A percentile compares a stretch with the other conserved stretches of the same genome.
Conservation (phyloP, 108 stramenopile genomes). For the Skeletonema marinoi region DNA sequence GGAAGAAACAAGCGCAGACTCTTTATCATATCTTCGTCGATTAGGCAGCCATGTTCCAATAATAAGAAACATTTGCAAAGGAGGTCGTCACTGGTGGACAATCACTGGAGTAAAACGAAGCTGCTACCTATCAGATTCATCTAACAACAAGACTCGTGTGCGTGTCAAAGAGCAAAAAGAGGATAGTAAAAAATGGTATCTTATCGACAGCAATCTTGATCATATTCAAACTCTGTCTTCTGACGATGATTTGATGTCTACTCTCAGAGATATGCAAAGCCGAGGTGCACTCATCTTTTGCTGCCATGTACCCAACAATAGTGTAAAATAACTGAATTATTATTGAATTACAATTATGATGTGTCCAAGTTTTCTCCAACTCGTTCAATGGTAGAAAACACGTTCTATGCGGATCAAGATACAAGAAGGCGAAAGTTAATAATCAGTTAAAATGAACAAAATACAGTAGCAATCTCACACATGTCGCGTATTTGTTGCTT, state of each 20-base stretch:
- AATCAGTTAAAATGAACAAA: not conserved
- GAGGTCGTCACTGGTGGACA: slow-evolving; percentile 50
- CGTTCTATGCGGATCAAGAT: slow-evolving; percentile 27
- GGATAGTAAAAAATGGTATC: slow-evolving; percentile 14
- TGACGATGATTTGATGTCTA: slow-evolving; percentile 12
- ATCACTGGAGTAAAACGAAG: slow-evolving; percentile 39
- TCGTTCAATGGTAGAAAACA: slow-evolving; percentile 41
- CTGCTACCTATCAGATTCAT: not conserved
- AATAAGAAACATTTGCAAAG: slow-evolving; percentile 16
- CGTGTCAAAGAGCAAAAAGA: not conserved
- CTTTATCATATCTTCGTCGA: slow-evolving; percentile 7
- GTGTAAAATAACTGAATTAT: not conserved
- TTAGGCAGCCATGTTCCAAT: slow-evolving; percentile 24
- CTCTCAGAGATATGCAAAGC: slow-evolving; percentile 17
- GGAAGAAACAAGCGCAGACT: not conserved
- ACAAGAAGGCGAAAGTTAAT: not conserved
- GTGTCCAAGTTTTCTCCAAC: slow-evolving; percentile 55
- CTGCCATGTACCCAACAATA: not conserved
- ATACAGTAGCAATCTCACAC: not conserved
- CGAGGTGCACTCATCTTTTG: slow-evolving; percentile 26
- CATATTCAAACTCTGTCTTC: slow-evolving; percentile 3
- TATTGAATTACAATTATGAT: slow-evolving; percentile 13
- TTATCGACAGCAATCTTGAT: slow-evolving; percentile 31
- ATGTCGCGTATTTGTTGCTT: not conserved
- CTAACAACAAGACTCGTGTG: not conserved